phyloP scores from a whole-genome alignment of 192 early-diverging fungal species.

The Coemansia sp. region DNA sequence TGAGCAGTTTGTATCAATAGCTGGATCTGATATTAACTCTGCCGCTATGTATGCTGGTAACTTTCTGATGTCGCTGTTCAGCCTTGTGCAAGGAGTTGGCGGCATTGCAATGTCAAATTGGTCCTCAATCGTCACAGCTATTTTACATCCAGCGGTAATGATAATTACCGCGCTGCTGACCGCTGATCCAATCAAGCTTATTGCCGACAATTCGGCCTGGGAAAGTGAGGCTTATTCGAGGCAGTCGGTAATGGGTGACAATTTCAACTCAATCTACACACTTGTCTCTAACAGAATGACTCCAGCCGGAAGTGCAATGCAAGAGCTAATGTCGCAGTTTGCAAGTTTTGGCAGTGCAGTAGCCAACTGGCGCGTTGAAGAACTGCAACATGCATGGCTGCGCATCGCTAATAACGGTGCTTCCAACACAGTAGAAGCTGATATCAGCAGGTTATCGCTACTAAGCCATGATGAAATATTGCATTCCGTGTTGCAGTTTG shows the following conservation, averaged over 20 bases:
- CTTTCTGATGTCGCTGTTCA: slow-evolving; percentile 23
- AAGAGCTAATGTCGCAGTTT: slow-evolving; percentile 21
- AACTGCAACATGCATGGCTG: slow-evolving; percentile 1
- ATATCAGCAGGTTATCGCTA: not conserved
- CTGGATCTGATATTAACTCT: slow-evolving; percentile 12
- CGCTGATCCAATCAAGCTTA: slow-evolving; percentile 25
- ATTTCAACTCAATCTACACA: slow-evolving; percentile 24
- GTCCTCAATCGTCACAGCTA: slow-evolving; percentile 11
- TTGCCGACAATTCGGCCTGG: slow-evolving; percentile 32
- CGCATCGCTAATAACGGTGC: not conserved
- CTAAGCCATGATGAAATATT: slow-evolving; percentile 5
- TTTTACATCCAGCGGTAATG: slow-evolving; percentile 24
- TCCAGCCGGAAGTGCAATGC: slow-evolving; percentile 15
- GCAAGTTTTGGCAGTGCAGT: slow-evolving; percentile 12
- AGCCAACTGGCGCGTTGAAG: not conserved
- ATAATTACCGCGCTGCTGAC: slow-evolving; percentile 7
- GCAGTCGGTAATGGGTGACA: slow-evolving; percentile 12
- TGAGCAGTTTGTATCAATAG: slow-evolving; percentile 12
- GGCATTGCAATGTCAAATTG: slow-evolving; percentile 33
- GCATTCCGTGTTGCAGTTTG: slow-evolving; percentile 21
- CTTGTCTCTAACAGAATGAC: slow-evolving; percentile 35
- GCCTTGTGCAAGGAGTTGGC: slow-evolving; percentile 27
- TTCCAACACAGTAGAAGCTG: not conserved
- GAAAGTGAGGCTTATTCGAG: slow-evolving; percentile 26
- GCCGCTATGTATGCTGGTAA: slow-evolving; percentile 11